These are phyloP conservation scores for Cercophora scortea DNA, from an alignment of 495 filamentous ascomycete species.

Conservation along the genomic window DNA sequence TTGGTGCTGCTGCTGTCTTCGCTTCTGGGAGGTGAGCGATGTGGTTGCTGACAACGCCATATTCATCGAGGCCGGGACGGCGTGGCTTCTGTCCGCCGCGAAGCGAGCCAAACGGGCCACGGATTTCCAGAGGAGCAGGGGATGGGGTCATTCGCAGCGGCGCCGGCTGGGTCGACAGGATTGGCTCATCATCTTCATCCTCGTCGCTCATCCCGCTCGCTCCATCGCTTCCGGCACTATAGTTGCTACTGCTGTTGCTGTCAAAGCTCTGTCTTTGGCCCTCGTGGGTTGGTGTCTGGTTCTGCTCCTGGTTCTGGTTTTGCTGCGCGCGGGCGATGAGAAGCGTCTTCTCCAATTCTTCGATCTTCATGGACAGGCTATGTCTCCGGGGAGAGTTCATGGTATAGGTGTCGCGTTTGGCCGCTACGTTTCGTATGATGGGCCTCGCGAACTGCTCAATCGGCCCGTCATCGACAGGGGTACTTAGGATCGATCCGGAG, in stretches of 20 bases:
- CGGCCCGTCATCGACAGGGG: conserved; percentile 7
- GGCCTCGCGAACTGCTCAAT: conserved; percentile 21
- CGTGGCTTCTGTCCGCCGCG: neutral
- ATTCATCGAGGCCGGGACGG: neutral
- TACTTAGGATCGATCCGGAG: no score
- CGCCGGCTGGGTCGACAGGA: neutral
- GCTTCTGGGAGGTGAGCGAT: neutral
- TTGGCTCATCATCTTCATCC: conserved; percentile 2
- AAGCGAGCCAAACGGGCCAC: neutral
- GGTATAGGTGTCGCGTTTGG: conserved; percentile 35
- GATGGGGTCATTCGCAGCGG: neutral
- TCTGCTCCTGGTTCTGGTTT: neutral
- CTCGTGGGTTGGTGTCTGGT: neutral
- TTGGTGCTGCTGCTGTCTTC: neutral
- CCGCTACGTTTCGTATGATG: conserved; percentile 32
- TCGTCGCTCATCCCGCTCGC: neutral
- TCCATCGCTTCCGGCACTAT: conserved; percentile 5
- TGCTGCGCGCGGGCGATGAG: conserved; percentile 14
- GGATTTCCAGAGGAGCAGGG: neutral
- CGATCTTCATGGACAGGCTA: conserved; percentile 40
- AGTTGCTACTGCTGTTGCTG: conserved; percentile 19
- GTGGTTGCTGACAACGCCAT: neutral
- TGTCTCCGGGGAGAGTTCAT: conserved; percentile 22
- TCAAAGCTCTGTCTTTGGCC: neutral
- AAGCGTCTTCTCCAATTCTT: conserved; percentile 28